These are phyloP conservation scores for Malus hybrid DNA, from an alignment of 331 rosid species.

Conservation along the genomic window DNA sequence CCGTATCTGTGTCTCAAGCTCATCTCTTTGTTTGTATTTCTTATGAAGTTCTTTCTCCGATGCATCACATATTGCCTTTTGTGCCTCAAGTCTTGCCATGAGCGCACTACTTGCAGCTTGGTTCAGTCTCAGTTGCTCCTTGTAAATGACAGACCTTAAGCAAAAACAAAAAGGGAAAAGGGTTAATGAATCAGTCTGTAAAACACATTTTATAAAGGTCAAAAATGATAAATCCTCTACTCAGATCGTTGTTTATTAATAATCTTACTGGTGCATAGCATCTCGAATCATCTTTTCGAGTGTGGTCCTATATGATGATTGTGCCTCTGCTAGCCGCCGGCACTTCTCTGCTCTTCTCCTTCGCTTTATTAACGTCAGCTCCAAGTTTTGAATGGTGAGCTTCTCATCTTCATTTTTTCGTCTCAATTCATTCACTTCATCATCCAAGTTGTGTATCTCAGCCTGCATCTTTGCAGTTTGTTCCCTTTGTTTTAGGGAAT, in stretches of 20 bases:
- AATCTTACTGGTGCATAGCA: constrained; percentile 95
- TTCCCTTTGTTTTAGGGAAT: constrained; percentile 83
- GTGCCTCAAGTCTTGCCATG: constrained; percentile 97
- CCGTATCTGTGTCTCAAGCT: constrained; percentile 70
- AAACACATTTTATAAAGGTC: background rate
- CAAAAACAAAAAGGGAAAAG: constrained; percentile 9
- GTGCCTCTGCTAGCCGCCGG: constrained; percentile 92
- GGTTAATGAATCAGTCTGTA: background rate
- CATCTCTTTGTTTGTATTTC: constrained; percentile 63
- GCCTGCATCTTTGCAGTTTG: constrained; percentile 58
- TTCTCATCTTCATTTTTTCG: constrained; percentile 78
- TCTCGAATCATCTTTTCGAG: constrained; percentile 98
- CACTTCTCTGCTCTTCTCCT: constrained; percentile 81
- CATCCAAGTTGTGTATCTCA: constrained; percentile 60
- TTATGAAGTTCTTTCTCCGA: constrained; percentile 87
- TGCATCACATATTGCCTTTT: constrained; percentile 62
- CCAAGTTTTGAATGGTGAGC: constrained; percentile 65
- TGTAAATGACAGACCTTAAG: constrained; percentile 81
- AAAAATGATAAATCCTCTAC: background rate
- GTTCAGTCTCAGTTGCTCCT: constrained; percentile 93
- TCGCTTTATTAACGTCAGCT: constrained; percentile 55
- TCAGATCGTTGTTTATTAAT: background rate
- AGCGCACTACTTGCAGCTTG: constrained; percentile 86
- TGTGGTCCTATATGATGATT: constrained; percentile 69
- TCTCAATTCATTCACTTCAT: constrained; percentile 64